These are phyloP conservation scores for Fragilariopsis cylindrus DNA, from an alignment of 108 stramenopile species.

Conservation along the genomic window DNA sequence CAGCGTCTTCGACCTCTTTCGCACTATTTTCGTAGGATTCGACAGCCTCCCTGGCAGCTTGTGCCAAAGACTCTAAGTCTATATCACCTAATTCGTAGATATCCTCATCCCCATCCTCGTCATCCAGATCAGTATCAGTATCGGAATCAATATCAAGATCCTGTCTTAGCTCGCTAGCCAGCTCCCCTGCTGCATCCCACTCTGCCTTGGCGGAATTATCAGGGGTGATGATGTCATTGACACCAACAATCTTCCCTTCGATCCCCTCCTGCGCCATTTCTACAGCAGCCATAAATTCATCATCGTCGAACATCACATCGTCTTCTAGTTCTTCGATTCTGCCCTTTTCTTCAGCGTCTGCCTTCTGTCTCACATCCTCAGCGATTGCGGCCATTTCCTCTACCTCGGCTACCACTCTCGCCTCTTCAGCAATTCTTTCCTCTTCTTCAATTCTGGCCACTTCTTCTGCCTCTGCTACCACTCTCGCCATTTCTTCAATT, in stretches of 20 bases:
- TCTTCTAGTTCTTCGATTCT: constrained; percentile 23
- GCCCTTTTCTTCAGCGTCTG: constrained; percentile 19
- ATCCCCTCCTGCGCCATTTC: constrained; percentile 40
- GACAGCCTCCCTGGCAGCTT: constrained; percentile 37
- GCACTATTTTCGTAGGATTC: constrained; percentile 12
- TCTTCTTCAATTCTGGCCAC: constrained; percentile 10
- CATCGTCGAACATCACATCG: constrained; percentile 28
- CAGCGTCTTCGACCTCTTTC: neutral
- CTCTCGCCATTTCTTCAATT: constrained; percentile 14
- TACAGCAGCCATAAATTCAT: constrained; percentile 46
- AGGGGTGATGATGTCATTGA: constrained; percentile 16
- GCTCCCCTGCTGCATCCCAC: constrained; percentile 41
- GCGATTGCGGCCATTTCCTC: neutral
- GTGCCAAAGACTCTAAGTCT: constrained; percentile 25
- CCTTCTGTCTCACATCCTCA: constrained; percentile 9
- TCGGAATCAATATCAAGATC: constrained; percentile 1
- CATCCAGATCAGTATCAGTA: neutral
- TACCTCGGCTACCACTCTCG: constrained; percentile 4
- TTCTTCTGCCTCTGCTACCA: constrained; percentile 16
- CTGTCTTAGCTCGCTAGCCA: constrained; percentile 33
- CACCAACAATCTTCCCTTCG: constrained; percentile 40
- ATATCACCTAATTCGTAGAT: constrained; percentile 12
- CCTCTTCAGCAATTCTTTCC: constrained; percentile 7
- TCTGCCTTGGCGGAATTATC: constrained; percentile 33
- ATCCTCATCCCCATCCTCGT: constrained; percentile 16